A percentile compares a stretch with the other conserved stretches of the same genome.
These are phyloP conservation scores for Saxophila tyrrhenica DNA, from an alignment of 495 filamentous ascomycete genomes.

Conservation along the genomic window DNA sequence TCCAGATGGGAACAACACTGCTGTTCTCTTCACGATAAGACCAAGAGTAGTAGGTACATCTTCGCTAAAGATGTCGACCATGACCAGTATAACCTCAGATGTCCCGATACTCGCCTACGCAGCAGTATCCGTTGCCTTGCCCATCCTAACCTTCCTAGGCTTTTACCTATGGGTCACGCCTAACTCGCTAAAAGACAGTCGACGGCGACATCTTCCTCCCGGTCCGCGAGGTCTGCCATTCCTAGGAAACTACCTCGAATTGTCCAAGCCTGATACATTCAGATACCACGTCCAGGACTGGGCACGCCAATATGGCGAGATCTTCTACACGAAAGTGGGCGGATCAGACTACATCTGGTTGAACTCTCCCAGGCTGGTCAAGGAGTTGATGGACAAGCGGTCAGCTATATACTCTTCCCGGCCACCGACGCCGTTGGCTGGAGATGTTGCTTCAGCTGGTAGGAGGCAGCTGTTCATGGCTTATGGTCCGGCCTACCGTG, in stretches of 20 bases:
- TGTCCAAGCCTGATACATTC: neutral
- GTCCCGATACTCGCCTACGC: neutral
- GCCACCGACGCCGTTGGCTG: conserved; percentile 20
- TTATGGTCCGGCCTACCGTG: conserved; percentile 20
- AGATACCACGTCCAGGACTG: conserved; percentile 20
- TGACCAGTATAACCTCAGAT: neutral
- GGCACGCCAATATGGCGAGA: conserved; percentile 28
- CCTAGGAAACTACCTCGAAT: neutral
- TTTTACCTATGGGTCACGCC: neutral
- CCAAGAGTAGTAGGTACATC: no score
- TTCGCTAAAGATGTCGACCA: neutral
- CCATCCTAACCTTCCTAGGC: neutral
- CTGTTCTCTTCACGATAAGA: no score
- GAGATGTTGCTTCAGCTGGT: conserved; percentile 15
- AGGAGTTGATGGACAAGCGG: conserved; percentile 32
- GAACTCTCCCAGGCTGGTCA: conserved; percentile 31
- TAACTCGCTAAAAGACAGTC: neutral
- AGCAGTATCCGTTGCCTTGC: neutral
- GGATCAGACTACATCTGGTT: conserved; percentile 35
- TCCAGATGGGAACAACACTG: no score
- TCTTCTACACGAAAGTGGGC: conserved; percentile 31
- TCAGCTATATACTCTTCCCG: conserved; percentile 21
- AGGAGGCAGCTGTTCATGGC: conserved; percentile 22
- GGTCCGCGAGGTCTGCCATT: neutral
- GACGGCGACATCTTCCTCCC: neutral